A percentile compares a stretch with the other conserved stretches of the same genome.
phyloP scores from a whole-genome alignment of 1,139 yeast species.

The Taphrina populina region DNA sequence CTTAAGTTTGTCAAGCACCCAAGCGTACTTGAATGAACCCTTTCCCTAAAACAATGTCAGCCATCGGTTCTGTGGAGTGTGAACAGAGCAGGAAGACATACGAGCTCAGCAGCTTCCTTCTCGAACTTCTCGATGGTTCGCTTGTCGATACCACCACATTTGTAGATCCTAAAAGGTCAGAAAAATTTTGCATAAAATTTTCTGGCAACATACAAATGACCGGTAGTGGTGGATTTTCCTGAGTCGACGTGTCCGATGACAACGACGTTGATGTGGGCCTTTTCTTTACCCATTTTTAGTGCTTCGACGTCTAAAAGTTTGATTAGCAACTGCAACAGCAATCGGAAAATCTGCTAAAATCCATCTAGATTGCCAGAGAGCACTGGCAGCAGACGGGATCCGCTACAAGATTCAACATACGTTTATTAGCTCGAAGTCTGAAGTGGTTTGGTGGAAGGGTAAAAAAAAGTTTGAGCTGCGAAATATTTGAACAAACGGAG shows the following conservation, averaged over 20 bases:
- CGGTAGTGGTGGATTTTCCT: conserved; percentile 97
- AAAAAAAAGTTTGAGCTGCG: conserved; percentile 5
- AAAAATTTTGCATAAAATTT: too few relatives aligned
- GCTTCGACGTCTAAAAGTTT: conserved; percentile 31
- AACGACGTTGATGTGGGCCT: conserved; percentile 98
- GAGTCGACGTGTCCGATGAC: conserved; percentile 99
- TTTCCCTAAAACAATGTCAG: conserved; percentile 57
- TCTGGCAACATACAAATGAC: too few relatives aligned
- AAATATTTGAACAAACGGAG: too few relatives aligned
- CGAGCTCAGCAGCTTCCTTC: conserved; percentile 95
- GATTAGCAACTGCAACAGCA: too few relatives aligned
- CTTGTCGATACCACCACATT: conserved; percentile 83
- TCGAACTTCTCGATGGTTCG: conserved; percentile 98
- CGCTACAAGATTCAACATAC: conserved; percentile 2
- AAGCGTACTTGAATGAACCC: conserved; percentile 98
- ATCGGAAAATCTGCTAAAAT: too few relatives aligned
- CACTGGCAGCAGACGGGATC: too few relatives aligned
- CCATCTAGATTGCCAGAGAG: too few relatives aligned
- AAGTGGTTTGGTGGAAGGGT: conserved; percentile 12
- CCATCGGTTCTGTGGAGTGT: too few relatives aligned
- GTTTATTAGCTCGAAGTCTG: conserved; percentile 28
- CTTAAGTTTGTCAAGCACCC: conserved; percentile 94
- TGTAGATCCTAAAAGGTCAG: too few relatives aligned
- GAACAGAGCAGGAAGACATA: conserved; percentile 16
- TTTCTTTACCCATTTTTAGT: conserved; percentile 42